Evolutionary conservation across 2,329 filamentous ascomycete genomes (phyloP), one percentile per base, ranked within the genome.

Genomic region (Arthroderma uncinatum): DNA sequence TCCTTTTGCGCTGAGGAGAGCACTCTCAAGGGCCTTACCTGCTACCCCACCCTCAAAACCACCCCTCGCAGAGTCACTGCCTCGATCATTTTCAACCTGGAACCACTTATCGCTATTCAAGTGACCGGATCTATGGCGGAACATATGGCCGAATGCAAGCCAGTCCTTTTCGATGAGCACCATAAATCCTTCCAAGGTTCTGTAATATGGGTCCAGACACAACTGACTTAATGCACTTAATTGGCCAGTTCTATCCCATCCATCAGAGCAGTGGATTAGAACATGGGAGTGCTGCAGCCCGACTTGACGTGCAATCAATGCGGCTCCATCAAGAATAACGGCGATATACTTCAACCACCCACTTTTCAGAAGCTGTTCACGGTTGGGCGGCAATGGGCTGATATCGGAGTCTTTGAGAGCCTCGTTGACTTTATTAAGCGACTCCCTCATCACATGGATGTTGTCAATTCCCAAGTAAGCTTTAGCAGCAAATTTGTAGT

Each of bases 101-200:
- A 98, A 98, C 90, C 91, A 97, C 66, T 94, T 95, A 63, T 97
- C 92, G 62, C 88, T 88, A 66, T 84, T 89, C 57, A 97, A 74
- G 64, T 87, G 87, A 2, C 93, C 93, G 12, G 88, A 88, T n/a
- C 93, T 84, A 65, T 95, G 83, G 56, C 90, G 84, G 73, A 98
- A 98, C 85, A 95, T 96, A 72, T 98, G 92, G 1, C 93, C 93
- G 73, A 96, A 98, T 0, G 92, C 93, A 10, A 98, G 74, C 89
- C 93, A 98, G 68, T 98, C 93, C 70, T 98, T 98, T 71, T 98
- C 93, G 1, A 98, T 81, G 5, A 98, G 76, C 1, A 95, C 84
- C 64, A 97, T 91, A 70, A 97, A 98, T 0, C 93, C 93, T 64
- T 96, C 87, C 53, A 98, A 76, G 0, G 93, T 97, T 54, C 93